Evolutionary conservation across 1,284 basidiomycete genomes (phyloP), one percentile per base, ranked within the genome.

Genomic region (Leccinum pseudoinsigne): DNA sequence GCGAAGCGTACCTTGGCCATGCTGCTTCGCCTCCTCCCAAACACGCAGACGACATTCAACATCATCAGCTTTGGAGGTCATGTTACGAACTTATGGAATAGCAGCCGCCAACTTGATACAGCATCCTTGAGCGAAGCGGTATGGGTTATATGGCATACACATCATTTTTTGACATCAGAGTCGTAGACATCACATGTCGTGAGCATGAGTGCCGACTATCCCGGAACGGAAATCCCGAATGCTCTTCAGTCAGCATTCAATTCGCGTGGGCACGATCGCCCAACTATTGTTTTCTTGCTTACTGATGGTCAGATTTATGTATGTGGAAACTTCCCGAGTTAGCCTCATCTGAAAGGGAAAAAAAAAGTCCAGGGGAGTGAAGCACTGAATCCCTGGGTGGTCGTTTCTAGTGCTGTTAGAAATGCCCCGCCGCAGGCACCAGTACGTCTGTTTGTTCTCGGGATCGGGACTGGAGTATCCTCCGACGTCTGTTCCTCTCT

Each of bases 391-490:
- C 69, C 77, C 3, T 66, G 69, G 5, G 47, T 51, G 0, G 62
- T 74, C 5, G 76, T 83, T n/a, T 64, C 69, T 3, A 62, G 62
- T 2, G 77, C 75, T 36, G 74, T 81, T 7, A 61, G 36, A 3
- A 61, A 59, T 34, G 67, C 68, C 16, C 61, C 65, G n/a, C 60
- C 63, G 0, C 55, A 69, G 2, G 75, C 78, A 0, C 77, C 75
- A 9, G 63, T 84, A 3, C 82, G 83, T 9, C 76, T 86, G 1
- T 87, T 85, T 61, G 78, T 80, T 5, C 77, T 87, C 1, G 86
- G 85, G 0, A 85, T 87, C n/a, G 86, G 86, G 10, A 59, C 71
- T 45, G 67, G 67, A 2, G 79, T 82, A 8, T 86, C 86, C 7
- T 82, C 77, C 9, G 81, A 76, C 0, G 75, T 82, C 66, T 86